Conservation (phyloP, 257 asterid species). For the Solanum sejunctum region DNA sequence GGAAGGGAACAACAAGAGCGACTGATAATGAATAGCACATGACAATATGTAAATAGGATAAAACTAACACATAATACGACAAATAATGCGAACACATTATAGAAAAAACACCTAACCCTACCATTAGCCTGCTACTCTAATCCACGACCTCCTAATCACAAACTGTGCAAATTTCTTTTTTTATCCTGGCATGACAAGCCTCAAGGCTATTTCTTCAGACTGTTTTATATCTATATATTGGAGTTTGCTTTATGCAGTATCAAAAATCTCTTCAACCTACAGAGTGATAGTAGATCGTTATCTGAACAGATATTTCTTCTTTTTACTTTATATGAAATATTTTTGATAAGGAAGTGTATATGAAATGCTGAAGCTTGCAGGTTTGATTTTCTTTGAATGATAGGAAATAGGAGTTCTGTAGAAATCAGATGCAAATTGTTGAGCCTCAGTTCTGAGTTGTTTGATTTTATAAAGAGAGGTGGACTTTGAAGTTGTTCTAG, state of each 20-base stretch:
- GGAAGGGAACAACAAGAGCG: too few species aligned
- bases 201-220: neutral
- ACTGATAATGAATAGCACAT: too few species aligned
- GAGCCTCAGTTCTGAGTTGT: neutral
- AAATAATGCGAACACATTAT: too few species aligned
- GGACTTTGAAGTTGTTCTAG: neutral
- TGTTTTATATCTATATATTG: neutral
- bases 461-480: neutral
- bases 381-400: neutral
- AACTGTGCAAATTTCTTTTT: neutral
- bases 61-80: too few species aligned
- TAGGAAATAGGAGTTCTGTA: neutral
- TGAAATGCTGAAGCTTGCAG: neutral
- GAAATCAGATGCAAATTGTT: neutral
- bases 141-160: too few species aligned
- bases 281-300: neutral
- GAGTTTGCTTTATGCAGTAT: neutral
- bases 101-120: too few species aligned
- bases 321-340: neutral
- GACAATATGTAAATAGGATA: too few species aligned
- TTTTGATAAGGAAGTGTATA: neutral
- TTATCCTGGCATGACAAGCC: neutral
- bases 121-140: too few species aligned
- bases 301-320: neutral
- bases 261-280: neutral